phyloP scores from a whole-genome alignment of 2,329 filamentous ascomycete genomes.

The Sporothrix curviconia region DNA sequence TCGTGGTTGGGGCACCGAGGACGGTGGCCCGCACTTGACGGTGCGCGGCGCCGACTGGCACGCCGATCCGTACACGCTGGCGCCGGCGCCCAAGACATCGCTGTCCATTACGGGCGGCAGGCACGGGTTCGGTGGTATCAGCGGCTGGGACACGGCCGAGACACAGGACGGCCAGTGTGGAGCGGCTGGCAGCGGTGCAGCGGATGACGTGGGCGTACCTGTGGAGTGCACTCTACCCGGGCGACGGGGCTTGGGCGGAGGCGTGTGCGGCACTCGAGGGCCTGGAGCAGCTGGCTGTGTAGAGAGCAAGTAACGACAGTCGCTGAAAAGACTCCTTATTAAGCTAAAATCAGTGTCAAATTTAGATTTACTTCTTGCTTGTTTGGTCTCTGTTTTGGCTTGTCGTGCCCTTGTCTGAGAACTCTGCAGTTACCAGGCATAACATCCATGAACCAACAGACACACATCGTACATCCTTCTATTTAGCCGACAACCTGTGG shows the following conservation, averaged over 20 bases:
- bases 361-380: no score
- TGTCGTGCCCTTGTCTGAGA: no score
- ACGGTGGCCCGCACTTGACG: slow-evolving; percentile 29
- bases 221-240: slow-evolving; percentile 30
- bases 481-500: no score
- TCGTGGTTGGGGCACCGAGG: slow-evolving; percentile 34
- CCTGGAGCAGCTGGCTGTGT: slow-evolving; percentile 23
- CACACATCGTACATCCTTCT: no score
- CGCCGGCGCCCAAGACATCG: slow-evolving; percentile 30
- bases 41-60: slow-evolving; percentile 33
- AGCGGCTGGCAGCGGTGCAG: slow-evolving; percentile 30
- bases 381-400: no score
- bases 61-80: slow-evolving; percentile 29
- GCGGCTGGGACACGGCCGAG: slow-evolving; percentile 32
- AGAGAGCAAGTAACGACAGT: slow-evolving; percentile 26
- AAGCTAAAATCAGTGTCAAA: no score
- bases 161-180: slow-evolving; percentile 30
- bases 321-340: no score
- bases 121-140: slow-evolving; percentile 34
- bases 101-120: slow-evolving; percentile 29
- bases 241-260: slow-evolving; percentile 27
- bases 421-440: no score
- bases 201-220: slow-evolving; percentile 35
- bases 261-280: slow-evolving; percentile 25
- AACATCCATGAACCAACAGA: no score